Evolutionary conservation across 2,329 filamentous ascomycete species (phyloP).

Genomic region (Colletotrichum zoysiae): DNA sequence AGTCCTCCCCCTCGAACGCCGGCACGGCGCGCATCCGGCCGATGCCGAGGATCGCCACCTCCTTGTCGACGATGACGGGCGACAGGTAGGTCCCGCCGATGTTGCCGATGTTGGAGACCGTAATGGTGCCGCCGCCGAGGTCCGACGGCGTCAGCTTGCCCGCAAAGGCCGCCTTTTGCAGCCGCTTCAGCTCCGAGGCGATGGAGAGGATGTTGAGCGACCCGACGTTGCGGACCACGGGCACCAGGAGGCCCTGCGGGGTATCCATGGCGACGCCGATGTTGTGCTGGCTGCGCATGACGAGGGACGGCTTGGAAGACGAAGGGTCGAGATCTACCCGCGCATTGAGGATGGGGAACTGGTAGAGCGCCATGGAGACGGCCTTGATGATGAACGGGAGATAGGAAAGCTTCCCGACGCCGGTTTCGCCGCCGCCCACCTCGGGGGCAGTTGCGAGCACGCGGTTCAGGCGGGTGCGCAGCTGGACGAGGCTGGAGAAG

Average conservation of each 20-base stretch:
- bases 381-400: constrained; percentile 97
- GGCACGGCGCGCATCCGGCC: constrained; percentile 85
- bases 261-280: constrained; percentile 98
- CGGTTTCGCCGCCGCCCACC: constrained; percentile 53
- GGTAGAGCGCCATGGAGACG: constrained; percentile 83
- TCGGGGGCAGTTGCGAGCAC: constrained; percentile 64
- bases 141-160: constrained; percentile 82
- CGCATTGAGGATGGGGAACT: constrained; percentile 89
- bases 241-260: constrained; percentile 87
- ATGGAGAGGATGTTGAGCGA: constrained; percentile 82
- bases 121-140: constrained; percentile 89
- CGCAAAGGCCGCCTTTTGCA: constrained; percentile 79
- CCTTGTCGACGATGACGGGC: constrained; percentile 89
- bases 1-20: constrained; percentile 71
- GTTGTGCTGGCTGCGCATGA: constrained; percentile 89
- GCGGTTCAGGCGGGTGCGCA: constrained; percentile 82
- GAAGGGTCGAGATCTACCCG: constrained; percentile 73
- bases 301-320: constrained; percentile 74
- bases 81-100: constrained; percentile 93
- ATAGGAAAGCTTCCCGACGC: constrained; percentile 80
- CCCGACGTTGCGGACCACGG: constrained; percentile 88
- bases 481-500: constrained; percentile 78
- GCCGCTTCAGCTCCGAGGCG: constrained; percentile 78
- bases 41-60: constrained; percentile 92
- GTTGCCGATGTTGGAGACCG: constrained; percentile 95